These are phyloP conservation scores for Candida gorgasii DNA, from an alignment of 805 yeast genomes.

Conservation along the genomic window DNA sequence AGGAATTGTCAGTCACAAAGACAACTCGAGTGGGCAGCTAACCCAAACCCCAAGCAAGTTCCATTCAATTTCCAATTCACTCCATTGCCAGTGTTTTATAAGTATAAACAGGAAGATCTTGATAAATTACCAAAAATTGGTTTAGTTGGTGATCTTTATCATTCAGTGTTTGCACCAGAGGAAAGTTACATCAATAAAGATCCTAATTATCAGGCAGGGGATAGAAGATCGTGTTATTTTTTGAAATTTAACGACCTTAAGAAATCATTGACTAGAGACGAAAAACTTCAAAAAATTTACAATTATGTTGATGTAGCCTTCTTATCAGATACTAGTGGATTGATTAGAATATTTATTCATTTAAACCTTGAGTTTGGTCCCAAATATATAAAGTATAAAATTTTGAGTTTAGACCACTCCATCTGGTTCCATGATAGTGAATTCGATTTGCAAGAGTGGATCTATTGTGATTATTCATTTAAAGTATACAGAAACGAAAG, in stretches of 20 bases:
- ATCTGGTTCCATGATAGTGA: constrained; percentile 62
- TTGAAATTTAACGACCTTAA: not conserved
- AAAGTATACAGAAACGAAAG: not conserved
- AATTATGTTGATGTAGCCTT: not conserved
- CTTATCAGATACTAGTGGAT: not conserved
- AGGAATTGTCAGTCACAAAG: not conserved
- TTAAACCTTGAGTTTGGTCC: not conserved
- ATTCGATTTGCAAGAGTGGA: constrained; percentile 51
- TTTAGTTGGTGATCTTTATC: not conserved
- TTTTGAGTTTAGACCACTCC: not conserved
- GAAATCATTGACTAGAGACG: not conserved
- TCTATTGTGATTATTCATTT: constrained; percentile 15
- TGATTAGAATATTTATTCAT: not conserved
- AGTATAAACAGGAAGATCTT: not conserved
- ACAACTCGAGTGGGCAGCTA: not conserved
- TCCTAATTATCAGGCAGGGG: not conserved
- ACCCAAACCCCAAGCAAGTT: not conserved
- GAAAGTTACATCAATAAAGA: not conserved
- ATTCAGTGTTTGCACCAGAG: not conserved
- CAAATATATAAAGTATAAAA: not conserved
- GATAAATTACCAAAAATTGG: not conserved
- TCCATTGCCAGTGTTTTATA: not conserved
- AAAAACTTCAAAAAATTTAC: not conserved
- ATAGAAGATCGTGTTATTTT: not conserved
- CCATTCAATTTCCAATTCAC: not conserved